Conservation (phyloP, 2,329 filamentous ascomycete genomes). For the Aspergillus oerlinghausenensis region DNA sequence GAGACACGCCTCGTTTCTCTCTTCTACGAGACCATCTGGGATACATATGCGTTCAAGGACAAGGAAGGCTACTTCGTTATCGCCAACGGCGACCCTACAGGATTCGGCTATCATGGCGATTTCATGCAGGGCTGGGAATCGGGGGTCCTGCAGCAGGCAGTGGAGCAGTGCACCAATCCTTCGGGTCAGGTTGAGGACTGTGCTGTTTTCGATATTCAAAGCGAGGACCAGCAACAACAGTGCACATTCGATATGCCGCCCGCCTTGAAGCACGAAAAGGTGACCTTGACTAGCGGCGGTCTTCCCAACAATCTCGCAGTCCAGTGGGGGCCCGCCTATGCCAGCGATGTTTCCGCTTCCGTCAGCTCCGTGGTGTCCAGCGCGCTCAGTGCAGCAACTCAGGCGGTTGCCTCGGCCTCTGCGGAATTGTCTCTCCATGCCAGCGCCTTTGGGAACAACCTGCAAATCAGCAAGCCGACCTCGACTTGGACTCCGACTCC, state of each 20-base stretch:
- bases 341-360: slow-evolving; percentile 18
- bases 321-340: slow-evolving; percentile 40
- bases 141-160: slow-evolving; percentile 64
- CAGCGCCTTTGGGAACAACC: slow-evolving; percentile 4
- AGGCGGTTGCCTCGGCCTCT: neutral
- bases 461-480: slow-evolving; percentile 4
- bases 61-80: slow-evolving; percentile 67
- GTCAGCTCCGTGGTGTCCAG: slow-evolving; percentile 3
- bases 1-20: slow-evolving; percentile 66
- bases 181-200: slow-evolving; percentile 71
- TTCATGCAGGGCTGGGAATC: slow-evolving; percentile 76
- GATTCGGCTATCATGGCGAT: slow-evolving; percentile 72
- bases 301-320: slow-evolving; percentile 64
- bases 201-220: slow-evolving; percentile 66
- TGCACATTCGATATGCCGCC: slow-evolving; percentile 62
- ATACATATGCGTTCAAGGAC: slow-evolving; percentile 61
- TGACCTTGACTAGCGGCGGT: slow-evolving; percentile 49
- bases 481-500: slow-evolving; percentile 21
- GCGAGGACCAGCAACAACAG: slow-evolving; percentile 47
- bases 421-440: slow-evolving; percentile 5
- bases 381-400: slow-evolving; percentile 1
- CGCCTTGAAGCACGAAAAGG: slow-evolving; percentile 56
- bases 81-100: slow-evolving; percentile 71
- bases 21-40: slow-evolving; percentile 82
- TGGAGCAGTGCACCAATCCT: slow-evolving; percentile 67